Conservation (phyloP, 1,139 yeast genomes). For the Blastobotrys arbuscula region DNA sequence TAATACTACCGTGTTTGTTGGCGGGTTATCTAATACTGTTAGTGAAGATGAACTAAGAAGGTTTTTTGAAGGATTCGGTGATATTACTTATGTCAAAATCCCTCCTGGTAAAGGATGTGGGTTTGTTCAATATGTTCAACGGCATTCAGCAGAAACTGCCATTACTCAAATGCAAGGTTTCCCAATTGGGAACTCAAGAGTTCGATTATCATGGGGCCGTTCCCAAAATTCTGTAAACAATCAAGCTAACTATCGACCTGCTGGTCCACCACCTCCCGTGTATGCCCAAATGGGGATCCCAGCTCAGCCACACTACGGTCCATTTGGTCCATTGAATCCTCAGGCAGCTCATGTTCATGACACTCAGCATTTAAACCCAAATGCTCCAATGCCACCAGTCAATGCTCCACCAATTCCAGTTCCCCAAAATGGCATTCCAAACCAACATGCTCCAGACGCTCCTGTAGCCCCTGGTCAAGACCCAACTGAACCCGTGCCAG, state of each 20-base stretch:
- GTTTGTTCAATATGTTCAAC: constrained; percentile 72
- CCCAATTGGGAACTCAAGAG: constrained; percentile 78
- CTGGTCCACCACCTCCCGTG: constrained; percentile 33
- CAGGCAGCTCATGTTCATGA: constrained; percentile 32
- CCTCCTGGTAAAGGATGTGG: constrained; percentile 95
- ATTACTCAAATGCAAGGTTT: constrained; percentile 91
- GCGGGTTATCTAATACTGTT: constrained; percentile 75
- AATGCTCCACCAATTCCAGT: constrained; percentile 15
- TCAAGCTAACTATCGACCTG: constrained; percentile 28
- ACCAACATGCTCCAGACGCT: constrained; percentile 21
- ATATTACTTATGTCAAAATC: constrained; percentile 75
- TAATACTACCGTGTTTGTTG: constrained; percentile 92
- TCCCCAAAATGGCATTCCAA: constrained; percentile 19
- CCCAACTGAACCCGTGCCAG: constrained; percentile 37
- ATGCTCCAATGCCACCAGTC: constrained; percentile 17
- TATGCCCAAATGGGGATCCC: constrained; percentile 25
- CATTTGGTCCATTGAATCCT: constrained; percentile 37
- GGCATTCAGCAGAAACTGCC: constrained; percentile 86
- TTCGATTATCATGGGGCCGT: constrained; percentile 88
- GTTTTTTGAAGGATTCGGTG: constrained; percentile 79
- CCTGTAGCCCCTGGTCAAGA: constrained; percentile 29
- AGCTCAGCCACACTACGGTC: constrained; percentile 31
- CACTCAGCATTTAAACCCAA: constrained; percentile 11
- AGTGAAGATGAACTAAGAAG: constrained; percentile 69
- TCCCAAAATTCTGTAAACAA: constrained; percentile 31